These are phyloP conservation scores for Iberis amara DNA, from an alignment of 441 rosid species.

Conservation along the genomic window DNA sequence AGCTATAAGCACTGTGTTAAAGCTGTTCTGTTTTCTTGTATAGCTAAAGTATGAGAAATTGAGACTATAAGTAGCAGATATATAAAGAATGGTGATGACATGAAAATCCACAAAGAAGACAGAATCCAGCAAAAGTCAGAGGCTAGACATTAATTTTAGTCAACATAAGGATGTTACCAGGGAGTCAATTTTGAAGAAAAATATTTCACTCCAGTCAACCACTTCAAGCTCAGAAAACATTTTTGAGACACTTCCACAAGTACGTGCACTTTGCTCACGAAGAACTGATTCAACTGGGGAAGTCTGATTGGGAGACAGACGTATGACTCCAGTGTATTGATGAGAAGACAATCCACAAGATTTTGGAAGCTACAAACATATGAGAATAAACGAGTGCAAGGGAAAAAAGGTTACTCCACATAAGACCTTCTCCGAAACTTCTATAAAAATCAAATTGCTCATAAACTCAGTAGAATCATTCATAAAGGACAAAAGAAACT, in stretches of 20 bases:
- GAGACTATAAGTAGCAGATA: constrained; percentile 2
- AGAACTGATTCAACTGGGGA: constrained; percentile 42
- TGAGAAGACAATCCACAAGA: constrained; percentile 56
- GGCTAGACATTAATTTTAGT: neutral
- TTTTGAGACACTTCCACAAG: constrained; percentile 62
- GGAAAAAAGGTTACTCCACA: constrained; percentile 12
- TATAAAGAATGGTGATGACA: constrained; percentile 10
- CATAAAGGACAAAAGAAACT: neutral
- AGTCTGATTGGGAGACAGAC: constrained; percentile 50
- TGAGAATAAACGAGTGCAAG: constrained; percentile 19
- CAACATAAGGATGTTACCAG: constrained; percentile 37
- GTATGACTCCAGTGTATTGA: constrained; percentile 58
- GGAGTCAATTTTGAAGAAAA: constrained; percentile 84
- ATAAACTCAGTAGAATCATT: constrained; percentile 6
- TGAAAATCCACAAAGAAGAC: constrained; percentile 5
- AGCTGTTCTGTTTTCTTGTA: constrained; percentile 11
- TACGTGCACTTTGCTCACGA: constrained; percentile 87
- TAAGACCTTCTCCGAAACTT: constrained; percentile 22
- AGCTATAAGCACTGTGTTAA: constrained; percentile 10
- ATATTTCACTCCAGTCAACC: constrained; percentile 82
- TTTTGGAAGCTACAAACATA: constrained; percentile 53
- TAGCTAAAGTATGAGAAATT: neutral
- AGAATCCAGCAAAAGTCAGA: constrained; percentile 12
- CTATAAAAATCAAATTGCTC: constrained; percentile 7
- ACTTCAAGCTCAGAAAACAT: constrained; percentile 45